These are phyloP conservation scores for Aspergillus novoparasiticus DNA, from an alignment of 2,329 filamentous ascomycete genomes.

Conservation along the genomic window DNA sequence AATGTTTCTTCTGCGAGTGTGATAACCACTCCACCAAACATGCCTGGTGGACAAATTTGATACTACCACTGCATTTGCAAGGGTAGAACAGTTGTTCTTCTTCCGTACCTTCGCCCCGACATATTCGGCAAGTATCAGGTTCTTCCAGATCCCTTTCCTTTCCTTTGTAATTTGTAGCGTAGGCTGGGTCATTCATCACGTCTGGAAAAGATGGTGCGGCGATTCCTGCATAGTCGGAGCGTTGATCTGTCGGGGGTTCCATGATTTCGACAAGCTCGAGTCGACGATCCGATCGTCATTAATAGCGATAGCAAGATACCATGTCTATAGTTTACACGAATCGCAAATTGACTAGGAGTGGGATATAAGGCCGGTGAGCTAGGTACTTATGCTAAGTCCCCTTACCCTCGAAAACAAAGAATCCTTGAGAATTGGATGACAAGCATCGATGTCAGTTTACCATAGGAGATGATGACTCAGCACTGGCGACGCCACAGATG, in stretches of 20 bases:
- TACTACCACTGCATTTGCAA: conserved; percentile 98
- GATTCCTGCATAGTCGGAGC: conserved; percentile 22
- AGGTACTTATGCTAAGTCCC: neutral
- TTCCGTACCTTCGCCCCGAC: conserved; percentile 79
- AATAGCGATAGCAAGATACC: conserved; percentile 28
- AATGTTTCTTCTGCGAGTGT: conserved; percentile 99
- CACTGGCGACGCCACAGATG: neutral
- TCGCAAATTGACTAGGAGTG: neutral
- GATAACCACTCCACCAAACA: conserved; percentile 99
- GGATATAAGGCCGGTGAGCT: no score
- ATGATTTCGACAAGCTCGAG: conserved; percentile 23
- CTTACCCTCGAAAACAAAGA: neutral
- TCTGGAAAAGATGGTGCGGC: conserved; percentile 42
- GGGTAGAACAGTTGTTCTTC: conserved; percentile 93
- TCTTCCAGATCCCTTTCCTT: conserved; percentile 52
- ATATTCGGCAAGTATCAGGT: conserved; percentile 92
- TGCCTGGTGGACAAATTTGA: conserved; percentile 97
- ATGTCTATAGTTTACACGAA: conserved; percentile 18
- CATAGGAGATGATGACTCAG: conserved; percentile 1
- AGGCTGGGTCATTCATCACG: conserved; percentile 61
- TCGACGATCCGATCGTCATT: conserved; percentile 22
- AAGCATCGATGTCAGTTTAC: neutral
- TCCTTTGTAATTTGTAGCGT: conserved; percentile 44
- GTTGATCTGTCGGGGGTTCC: conserved; percentile 29
- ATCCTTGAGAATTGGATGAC: neutral